A percentile compares a stretch with the other conserved stretches of the same genome.
phyloP scores from a whole-genome alignment of 208 protist species.

The Phytomonas sp. region DNA sequence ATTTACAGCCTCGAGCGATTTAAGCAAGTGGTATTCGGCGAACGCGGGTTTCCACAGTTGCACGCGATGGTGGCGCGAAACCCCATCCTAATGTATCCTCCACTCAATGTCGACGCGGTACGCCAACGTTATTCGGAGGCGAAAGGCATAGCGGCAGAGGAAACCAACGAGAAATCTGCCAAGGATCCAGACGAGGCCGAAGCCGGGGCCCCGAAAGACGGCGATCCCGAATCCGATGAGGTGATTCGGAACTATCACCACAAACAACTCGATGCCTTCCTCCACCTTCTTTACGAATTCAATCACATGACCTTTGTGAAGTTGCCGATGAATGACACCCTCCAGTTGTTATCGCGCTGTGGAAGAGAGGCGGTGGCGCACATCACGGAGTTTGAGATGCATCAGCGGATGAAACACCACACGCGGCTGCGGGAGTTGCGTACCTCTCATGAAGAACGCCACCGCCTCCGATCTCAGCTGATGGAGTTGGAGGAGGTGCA shows the following conservation, averaged over 20 bases:
- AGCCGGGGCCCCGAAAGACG: not conserved
- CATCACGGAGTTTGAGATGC: constrained; percentile 64
- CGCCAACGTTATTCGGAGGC: constrained; percentile 19
- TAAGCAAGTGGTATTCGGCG: constrained; percentile 57
- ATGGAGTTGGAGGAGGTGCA: constrained; percentile 17
- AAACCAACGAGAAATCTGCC: constrained; percentile 9
- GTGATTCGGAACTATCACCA: constrained; percentile 55
- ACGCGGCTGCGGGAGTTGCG: constrained; percentile 33
- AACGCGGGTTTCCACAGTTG: constrained; percentile 58
- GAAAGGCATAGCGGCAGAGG: not conserved
- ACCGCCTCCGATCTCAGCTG: constrained; percentile 18
- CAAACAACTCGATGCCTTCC: constrained; percentile 59
- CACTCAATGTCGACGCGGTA: constrained; percentile 46
- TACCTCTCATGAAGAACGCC: constrained; percentile 30
- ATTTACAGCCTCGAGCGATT: constrained; percentile 64
- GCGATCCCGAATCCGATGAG: constrained; percentile 7
- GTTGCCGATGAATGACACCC: constrained; percentile 70
- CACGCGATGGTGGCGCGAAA: constrained; percentile 71
- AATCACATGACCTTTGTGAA: constrained; percentile 82
- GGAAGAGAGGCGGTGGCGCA: constrained; percentile 69
- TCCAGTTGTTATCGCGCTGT: constrained; percentile 66
- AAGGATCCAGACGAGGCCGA: not conserved
- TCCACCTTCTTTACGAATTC: constrained; percentile 82
- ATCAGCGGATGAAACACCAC: constrained; percentile 39
- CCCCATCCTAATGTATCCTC: constrained; percentile 77